Evolutionary conservation across 768 basidiomycete genomes (phyloP), one percentile per base, ranked within the genome.

Genomic region (Boletus bicolor): DNA sequence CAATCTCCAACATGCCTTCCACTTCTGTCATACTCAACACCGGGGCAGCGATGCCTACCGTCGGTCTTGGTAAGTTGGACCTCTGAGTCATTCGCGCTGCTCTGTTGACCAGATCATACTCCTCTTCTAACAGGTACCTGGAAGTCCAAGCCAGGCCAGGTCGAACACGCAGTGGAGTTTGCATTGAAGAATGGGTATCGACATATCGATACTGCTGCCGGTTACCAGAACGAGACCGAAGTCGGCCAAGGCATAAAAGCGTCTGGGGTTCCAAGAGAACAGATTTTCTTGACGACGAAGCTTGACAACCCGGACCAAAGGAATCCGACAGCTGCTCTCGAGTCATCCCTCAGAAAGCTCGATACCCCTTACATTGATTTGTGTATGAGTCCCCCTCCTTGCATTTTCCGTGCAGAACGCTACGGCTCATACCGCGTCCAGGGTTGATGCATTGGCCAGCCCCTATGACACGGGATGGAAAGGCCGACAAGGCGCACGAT

Each of bases 391-490:
- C 14, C 21, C 21, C 8, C 10, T 51, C 26, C 7, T 44, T 32
- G 9, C 14, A 5, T 24, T 12, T n/a, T 46, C 5, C 5, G 7
- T n/a, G 6, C 42, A 19, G 17, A 44, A 24, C 21, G 21, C 21
- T 7, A 24, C 1, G 21, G 21, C 28, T 61, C 10, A 53, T 37
- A 11, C n/a, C 19, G 7, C 24, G 5, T 9, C 43, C 55, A 86
- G 85, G 83, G 82, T 75, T 90, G 55, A 83, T 91, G 80, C 89
- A 91, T 72, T 91, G 89, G 90, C 91, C 91, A 14, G 82, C 86
- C 19, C 86, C 89, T 35, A 82, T 89, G 82, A 82, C 79, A 11
- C 61, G 63, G 42, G 82, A 82, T 55, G 76, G 76, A 49, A 73
- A 76, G 54, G 75, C 84, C 7, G 82, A 87, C 63, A 80, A 76